Conservation (phyloP, 176 grass and related monocot genomes). For the Triticum urartu region DNA sequence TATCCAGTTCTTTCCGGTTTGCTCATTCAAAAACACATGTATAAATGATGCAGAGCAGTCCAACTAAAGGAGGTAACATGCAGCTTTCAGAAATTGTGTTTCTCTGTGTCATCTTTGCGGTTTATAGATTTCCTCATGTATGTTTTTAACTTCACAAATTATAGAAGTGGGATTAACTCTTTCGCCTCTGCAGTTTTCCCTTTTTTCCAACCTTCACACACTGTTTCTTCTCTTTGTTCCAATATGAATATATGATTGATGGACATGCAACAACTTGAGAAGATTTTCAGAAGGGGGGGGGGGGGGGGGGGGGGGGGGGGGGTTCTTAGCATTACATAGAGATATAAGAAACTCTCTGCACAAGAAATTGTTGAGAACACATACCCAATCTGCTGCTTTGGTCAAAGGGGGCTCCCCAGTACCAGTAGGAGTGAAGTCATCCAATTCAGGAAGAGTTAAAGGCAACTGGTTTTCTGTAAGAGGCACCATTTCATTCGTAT, state of each 20-base stretch:
- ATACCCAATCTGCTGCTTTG: conserved; percentile 91
- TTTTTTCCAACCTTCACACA: conserved; percentile 1
- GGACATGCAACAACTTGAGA: not conserved
- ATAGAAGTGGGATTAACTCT: not conserved
- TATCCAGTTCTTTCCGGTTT: not conserved
- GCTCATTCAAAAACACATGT: conserved; percentile 1
- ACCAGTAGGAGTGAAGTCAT: conserved; percentile 95
- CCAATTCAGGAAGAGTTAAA: conserved; percentile 87
- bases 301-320: no score
- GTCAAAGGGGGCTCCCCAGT: conserved; percentile 91
- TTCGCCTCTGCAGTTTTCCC: not conserved
- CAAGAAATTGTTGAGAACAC: conserved; percentile 12
- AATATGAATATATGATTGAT: not conserved
- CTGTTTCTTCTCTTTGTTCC: not conserved
- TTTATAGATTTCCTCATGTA: not conserved
- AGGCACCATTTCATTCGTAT: conserved; percentile 71
- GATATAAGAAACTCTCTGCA: not conserved
- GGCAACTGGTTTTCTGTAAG: conserved; percentile 76
- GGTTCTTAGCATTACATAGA: conserved; percentile 15
- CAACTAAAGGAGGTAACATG: not conserved
- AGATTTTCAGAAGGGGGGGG: not conserved
- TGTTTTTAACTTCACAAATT: not conserved
- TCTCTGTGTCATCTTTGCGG: not conserved
- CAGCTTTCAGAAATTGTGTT: not conserved
- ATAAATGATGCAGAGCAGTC: not conserved